Conservation (phyloP, 768 basidiomycete genomes). For the Amanita muscaria region DNA sequence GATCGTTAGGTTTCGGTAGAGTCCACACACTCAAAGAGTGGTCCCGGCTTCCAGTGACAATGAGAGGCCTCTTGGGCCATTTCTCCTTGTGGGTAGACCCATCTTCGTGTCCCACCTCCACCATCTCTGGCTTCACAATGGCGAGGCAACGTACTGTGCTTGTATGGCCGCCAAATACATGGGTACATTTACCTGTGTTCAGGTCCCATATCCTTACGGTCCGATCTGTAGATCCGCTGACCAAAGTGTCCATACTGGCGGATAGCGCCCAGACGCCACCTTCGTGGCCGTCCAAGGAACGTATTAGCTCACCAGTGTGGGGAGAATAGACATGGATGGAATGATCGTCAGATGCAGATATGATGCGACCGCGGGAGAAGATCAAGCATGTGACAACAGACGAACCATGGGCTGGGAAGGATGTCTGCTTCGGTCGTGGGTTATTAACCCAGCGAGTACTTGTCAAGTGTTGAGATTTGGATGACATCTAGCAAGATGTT, state of each 20-base stretch:
- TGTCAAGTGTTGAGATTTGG: conserved; percentile 82
- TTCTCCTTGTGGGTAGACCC: conserved; percentile 60
- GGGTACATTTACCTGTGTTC: conserved; percentile 70
- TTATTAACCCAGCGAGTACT: conserved; percentile 74
- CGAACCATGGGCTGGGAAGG: conserved; percentile 82
- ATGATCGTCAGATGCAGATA: conserved; percentile 95
- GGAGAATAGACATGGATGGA: conserved; percentile 93
- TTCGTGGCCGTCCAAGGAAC: conserved; percentile 80
- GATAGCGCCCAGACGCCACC: conserved; percentile 98
- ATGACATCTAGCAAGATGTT: too few relatives aligned
- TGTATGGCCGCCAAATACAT: conserved; percentile 93
- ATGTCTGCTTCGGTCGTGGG: conserved; percentile 62
- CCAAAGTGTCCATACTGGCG: conserved; percentile 77
- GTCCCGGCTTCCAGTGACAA: conserved; percentile 71
- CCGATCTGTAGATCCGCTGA: conserved; percentile 89
- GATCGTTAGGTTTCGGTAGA: conserved; percentile 52
- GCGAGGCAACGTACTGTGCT: conserved; percentile 94
- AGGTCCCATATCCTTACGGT: conserved; percentile 92
- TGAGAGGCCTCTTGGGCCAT: conserved; percentile 57
- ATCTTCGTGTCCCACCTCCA: conserved; percentile 61
- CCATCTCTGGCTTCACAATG: conserved; percentile 88
- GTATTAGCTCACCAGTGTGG: conserved; percentile 65
- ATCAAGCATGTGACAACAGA: conserved; percentile 94
- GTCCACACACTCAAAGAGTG: conserved; percentile 56
- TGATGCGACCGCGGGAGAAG: conserved; percentile 90